These are phyloP conservation scores for Schwanniomyces yamadae DNA, from an alignment of 805 yeast species.

Conservation along the genomic window DNA sequence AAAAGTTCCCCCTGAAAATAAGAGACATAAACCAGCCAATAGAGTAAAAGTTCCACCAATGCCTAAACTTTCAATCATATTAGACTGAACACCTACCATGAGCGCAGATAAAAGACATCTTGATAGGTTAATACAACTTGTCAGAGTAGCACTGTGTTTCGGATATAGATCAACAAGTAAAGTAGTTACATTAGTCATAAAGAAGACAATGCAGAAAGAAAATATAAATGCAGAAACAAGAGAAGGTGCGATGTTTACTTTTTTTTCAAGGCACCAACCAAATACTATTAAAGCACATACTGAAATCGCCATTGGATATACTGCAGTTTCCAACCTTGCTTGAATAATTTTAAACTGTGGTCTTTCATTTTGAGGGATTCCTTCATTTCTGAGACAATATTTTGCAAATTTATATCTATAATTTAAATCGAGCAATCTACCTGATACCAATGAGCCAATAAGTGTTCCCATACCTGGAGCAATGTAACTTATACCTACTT, in stretches of 20 bases:
- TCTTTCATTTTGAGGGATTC: conserved; percentile 6
- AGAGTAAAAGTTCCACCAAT: conserved; percentile 77
- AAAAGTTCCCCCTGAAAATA: conserved; percentile 1
- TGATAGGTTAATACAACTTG: conserved; percentile 65
- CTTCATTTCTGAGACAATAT: conserved; percentile 11
- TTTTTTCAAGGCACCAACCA: conserved; percentile 66
- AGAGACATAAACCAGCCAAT: conserved; percentile 47
- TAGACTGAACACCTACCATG: conserved; percentile 61
- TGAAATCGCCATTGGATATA: conserved; percentile 42
- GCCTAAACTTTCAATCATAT: conserved; percentile 54
- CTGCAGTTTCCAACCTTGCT: conserved; percentile 47
- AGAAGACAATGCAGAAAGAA: conserved; percentile 54
- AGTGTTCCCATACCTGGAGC: conserved; percentile 75
- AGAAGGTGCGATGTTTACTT: conserved; percentile 49
- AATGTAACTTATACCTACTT: conserved; percentile 69
- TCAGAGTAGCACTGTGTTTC: conserved; percentile 61
- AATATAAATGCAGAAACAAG: conserved; percentile 54
- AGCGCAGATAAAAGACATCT: conserved; percentile 70
- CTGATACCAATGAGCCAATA: conserved; percentile 57
- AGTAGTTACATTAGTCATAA: conserved; percentile 56
- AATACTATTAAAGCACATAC: conserved; percentile 46
- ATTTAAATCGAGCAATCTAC: conserved; percentile 53
- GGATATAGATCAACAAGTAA: conserved; percentile 73
- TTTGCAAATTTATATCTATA: conserved; percentile 30
- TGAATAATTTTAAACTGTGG: conserved; percentile 49